Evolutionary conservation across 225 moss, liverwort and hornwort genomes (phyloP), one percentile per base, ranked within the genome.

Genomic region (Pleurozium schreberi): DNA sequence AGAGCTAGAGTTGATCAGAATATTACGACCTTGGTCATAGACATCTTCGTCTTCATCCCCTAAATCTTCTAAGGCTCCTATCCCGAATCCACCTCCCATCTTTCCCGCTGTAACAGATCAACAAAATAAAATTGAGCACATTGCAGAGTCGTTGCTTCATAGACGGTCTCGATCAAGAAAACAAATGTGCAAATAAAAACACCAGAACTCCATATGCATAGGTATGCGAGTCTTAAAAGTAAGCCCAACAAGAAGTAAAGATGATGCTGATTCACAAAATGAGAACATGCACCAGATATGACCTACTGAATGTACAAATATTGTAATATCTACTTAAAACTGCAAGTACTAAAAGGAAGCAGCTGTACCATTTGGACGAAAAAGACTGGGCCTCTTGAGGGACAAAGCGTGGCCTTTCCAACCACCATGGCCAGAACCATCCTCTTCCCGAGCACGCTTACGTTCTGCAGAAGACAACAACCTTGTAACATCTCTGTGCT

Each of bases 1-100:
- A 89, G 85, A 68, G 82, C 47, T 80, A 83, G 78, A 83, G 57
- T 71, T 89, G 40, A 61, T 84, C 82, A 65, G 71, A 88, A 86
- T 80, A 88, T 87, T 77, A 89, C 20, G 89, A 97, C 97, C 97
- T 92, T 92, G 93, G 83, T 93, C 91, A 92, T 95, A 95, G 34
- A 95, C 94, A 87, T 92, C 96, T 95, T 96, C 92, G 86, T 97
- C 93, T 89, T 95, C 96, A 76, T 95, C 93, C 53, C 96, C 96
- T 87, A 96, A 89, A 60, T 95, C 93, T 91, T 96, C 94, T 60
- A 97, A 90, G 59, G 92, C 92, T 87, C 94, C 94, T 80, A 95
- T 92, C 64, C 97, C 98, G 75, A 97, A 95, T 64, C 95, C 96
- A 84, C 89, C 92, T 83, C 93, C 94, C 94, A 96, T 93, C 90